Evolutionary conservation across 768 basidiomycete genomes (phyloP), one percentile per base, ranked within the genome.

Genomic region (Tylopilus plumbeoviolaceoides): DNA sequence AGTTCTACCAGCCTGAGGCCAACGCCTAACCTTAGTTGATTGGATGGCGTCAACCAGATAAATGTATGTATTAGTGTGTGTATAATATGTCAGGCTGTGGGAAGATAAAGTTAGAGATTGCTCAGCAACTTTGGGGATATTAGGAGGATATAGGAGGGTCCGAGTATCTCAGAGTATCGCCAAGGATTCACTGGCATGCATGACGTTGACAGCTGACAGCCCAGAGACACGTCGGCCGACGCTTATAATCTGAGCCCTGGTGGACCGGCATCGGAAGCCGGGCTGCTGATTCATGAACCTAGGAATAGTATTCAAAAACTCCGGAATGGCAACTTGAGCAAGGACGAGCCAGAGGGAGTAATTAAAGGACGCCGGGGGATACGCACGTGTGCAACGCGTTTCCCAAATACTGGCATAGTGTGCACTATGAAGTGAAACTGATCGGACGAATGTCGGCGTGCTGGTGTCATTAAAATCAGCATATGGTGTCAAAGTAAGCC

Each of bases 1-100:
- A 84, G 75, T 95, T 89, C 71, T 95, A 92, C 73, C 77, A 82
- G 59, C 54, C 60, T 20, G 70, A 69, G n/a, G 45, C 53, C 27
- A 59, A 59, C 28, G 27, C 55, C n/a, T 48, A 60, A 42, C 39
- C 30, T 25, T 63, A 59, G 28, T 28, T 52, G 11, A 41, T 28
- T 40, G 15, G 23, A 5, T 17, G 11, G 9, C 18, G 33, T 21
- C 15, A 36, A 39, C 17, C 43, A 44, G 33, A 52, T 33, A 25
- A 45, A 31, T 44, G 45, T 53, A 49, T 41, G 50, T 14, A 40
- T n/a, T n/a, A 39, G 17, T 20, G 36, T 57, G 54, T 23, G 5
- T 60, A 58, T 53, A 48, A 28, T 54, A 20, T 21, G 30, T 4
- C 31, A 45, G 20, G 23, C 27, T 41, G n/a, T 7, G 15, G 7